Evolutionary conservation across 257 asterid genomes (phyloP).

Genomic region (Linderniella brevidens): DNA sequence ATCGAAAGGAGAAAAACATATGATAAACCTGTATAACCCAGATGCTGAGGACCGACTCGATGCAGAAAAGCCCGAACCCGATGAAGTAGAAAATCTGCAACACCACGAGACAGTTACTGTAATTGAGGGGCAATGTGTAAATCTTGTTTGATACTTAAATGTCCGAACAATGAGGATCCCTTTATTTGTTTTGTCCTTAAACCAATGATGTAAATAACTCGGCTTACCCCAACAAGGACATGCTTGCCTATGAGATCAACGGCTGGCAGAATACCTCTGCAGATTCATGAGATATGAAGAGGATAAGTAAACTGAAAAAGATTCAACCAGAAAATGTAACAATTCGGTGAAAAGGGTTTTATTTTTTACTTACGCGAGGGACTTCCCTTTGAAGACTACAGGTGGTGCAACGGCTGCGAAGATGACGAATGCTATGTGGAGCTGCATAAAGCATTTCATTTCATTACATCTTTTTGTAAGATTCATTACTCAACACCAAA

Average conservation of each 20-base stretch:
- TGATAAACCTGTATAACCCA: constrained; percentile 88
- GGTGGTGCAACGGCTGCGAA: constrained; percentile 99
- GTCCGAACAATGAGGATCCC: background rate
- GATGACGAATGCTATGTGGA: constrained; percentile 75
- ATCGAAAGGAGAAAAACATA: background rate
- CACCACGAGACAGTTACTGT: constrained; percentile 9
- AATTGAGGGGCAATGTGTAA: background rate
- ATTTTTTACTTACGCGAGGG: constrained; percentile 56
- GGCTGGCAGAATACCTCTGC: constrained; percentile 95
- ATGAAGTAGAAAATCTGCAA: constrained; percentile 79
- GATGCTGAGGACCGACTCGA: constrained; percentile 73
- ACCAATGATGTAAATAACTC: background rate
- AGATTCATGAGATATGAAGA: constrained; percentile 2
- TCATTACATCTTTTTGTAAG: constrained; percentile 2
- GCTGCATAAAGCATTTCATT: constrained; percentile 27
- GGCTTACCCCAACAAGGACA: constrained; percentile 73
- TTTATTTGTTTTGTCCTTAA: background rate
- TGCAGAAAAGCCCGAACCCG: constrained; percentile 84
- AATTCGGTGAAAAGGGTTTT: background rate
- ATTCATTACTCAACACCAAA: background rate
- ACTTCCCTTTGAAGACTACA: constrained; percentile 81
- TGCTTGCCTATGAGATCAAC: constrained; percentile 69
- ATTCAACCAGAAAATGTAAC: background rate
- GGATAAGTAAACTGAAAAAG: background rate
- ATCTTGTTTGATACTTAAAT: background rate